A percentile compares a stretch with the other conserved stretches of the same genome.
These are phyloP conservation scores for Myxozyma kluyveri DNA, from an alignment of 805 yeast genomes.

Conservation along the genomic window DNA sequence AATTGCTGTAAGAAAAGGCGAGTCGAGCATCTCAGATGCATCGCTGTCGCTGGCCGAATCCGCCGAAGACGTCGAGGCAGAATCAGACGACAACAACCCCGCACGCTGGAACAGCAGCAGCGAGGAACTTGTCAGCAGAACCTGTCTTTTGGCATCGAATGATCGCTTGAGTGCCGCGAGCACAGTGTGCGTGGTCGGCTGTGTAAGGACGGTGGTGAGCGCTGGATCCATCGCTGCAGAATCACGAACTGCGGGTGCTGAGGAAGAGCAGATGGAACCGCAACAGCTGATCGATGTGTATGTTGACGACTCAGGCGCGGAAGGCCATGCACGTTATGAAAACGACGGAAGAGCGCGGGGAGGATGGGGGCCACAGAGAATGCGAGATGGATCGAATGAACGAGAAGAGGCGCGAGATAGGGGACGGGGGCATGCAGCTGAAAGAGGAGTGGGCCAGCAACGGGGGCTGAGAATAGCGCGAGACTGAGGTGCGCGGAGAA, in stretches of 20 bases:
- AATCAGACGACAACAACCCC: not conserved
- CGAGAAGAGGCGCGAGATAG: not conserved
- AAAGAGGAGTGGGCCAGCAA: no score
- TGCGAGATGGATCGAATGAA: not conserved
- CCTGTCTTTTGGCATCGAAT: constrained; percentile 7
- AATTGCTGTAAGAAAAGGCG: constrained; percentile 36
- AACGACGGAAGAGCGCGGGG: not conserved
- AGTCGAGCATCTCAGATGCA: constrained; percentile 33
- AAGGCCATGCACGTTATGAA: not conserved
- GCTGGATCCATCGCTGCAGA: constrained; percentile 18
- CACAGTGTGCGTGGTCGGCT: constrained; percentile 14
- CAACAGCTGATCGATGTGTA: not conserved
- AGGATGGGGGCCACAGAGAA: not conserved
- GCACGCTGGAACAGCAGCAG: constrained; percentile 12
- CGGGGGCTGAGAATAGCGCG: no score
- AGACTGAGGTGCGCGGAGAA: not conserved
- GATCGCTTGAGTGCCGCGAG: constrained; percentile 13
- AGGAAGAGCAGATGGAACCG: not conserved
- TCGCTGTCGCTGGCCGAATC: not conserved
- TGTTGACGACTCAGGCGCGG: not conserved
- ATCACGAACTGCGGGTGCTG: not conserved
- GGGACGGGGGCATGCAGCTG: no score
- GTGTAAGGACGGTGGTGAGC: constrained; percentile 15
- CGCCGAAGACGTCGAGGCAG: not conserved
- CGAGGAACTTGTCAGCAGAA: constrained; percentile 18